Base-by-base conservation (phyloP, 768 basidiomycete species). In the Lentinula sp. region DNA sequence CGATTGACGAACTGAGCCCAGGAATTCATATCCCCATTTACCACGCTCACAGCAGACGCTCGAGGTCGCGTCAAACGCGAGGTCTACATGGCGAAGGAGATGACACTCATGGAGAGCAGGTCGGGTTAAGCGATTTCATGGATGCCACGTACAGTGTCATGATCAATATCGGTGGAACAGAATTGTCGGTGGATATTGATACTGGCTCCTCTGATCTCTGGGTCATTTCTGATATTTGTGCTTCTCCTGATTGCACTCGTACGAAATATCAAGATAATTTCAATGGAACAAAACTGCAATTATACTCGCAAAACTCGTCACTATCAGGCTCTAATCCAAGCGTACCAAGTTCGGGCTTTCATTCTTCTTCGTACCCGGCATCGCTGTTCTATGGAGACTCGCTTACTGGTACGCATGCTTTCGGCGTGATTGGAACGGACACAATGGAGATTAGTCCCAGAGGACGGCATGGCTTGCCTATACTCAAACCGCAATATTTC, bases 171-270 rank as follows among this genome's bases (percentile, higher is more conserved):
- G 87, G 88, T 43, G 77, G 72, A 23, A 77, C 74, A 18, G 68
- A 75, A 9, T 74, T 78, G 6, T 80, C 88, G 15, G 72, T 91
- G 11, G 78, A 90, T 1, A 10, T 53, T 88, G 89, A 91, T 64
- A 89, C 88, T 1, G 89, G 89, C 48, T 91, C 89, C 2, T 85
- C 89, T 4, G 89, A 92, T 66, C 69, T 91, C 5, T 92, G 90
- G 90, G 79, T 87, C 9, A 70, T 86, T 31, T 87, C 87, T 0
- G 79, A 84, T 54, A 72, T 78, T 0, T 91, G 87, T 68, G 71
- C 15, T 7, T 46, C 43, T 6, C 21, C 54, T 3, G 28, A 34
- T 11, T 45, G 56, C 32, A 6, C 16, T 5, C 18, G 53, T 13
- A 34, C 16, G 21, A 21, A 2, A 9, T 31, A 31, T 35, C 10